phyloP scores from a whole-genome alignment of 2,329 filamentous ascomycete genomes.

The Ascochyta rabiei region DNA sequence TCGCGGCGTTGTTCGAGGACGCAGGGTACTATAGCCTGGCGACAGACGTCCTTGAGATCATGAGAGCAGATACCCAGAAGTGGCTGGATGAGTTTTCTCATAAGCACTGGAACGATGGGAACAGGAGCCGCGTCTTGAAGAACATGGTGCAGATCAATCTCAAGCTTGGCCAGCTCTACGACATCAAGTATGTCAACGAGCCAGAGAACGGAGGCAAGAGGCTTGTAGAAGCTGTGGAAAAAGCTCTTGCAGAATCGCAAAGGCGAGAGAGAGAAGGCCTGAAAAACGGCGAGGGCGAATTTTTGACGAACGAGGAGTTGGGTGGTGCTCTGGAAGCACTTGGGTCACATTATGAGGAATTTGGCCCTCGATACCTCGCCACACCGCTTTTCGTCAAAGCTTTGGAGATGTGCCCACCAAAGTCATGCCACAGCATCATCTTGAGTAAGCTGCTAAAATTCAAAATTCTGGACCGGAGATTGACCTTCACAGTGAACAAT shows the following conservation, averaged over 20 bases:
- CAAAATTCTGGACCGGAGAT: slow-evolving; percentile 6
- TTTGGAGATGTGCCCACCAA: slow-evolving; percentile 68
- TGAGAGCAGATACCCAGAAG: slow-evolving; percentile 69
- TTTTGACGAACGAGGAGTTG: slow-evolving; percentile 73
- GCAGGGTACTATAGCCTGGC: slow-evolving; percentile 72
- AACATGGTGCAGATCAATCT: slow-evolving; percentile 78
- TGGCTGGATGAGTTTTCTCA: slow-evolving; percentile 56
- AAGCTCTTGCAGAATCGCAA: slow-evolving; percentile 74
- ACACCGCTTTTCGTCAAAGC: slow-evolving; percentile 88
- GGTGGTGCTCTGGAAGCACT: slow-evolving; percentile 79
- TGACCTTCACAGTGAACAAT: slow-evolving; percentile 70
- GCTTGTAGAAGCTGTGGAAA: slow-evolving; percentile 82
- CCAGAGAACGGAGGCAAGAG: slow-evolving; percentile 75
- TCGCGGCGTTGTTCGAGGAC: slow-evolving; percentile 80
- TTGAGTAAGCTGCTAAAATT: slow-evolving; percentile 63
- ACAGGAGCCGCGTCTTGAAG: slow-evolving; percentile 70
- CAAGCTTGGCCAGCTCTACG: slow-evolving; percentile 85
- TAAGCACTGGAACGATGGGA: slow-evolving; percentile 48
- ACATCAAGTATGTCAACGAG: slow-evolving; percentile 75
- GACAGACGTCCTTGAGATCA: slow-evolving; percentile 77
- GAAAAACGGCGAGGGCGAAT: slow-evolving; percentile 72
- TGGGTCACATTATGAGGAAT: slow-evolving; percentile 75
- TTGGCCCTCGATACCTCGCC: slow-evolving; percentile 78
- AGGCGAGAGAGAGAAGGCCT: slow-evolving; percentile 70
- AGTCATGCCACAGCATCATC: slow-evolving; percentile 77